Base-by-base conservation (phyloP, 2,329 filamentous ascomycete genomes). In the Claviceps sp. region DNA sequence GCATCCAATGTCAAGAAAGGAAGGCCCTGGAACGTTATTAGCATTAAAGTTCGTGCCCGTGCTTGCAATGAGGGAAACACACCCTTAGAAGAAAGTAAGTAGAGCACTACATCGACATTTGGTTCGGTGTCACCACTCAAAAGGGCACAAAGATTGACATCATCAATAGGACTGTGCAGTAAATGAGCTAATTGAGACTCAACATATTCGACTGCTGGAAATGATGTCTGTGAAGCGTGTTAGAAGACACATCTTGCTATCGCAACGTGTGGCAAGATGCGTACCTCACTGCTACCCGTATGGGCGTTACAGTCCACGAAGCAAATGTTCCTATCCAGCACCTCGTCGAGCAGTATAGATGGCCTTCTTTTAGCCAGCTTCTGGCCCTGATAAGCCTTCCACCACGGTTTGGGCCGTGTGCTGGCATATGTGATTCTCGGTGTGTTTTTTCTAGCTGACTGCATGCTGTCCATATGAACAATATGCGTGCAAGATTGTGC, bases 281-380 rank as follows among this genome's bases (percentile, higher is more conserved):
- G 55, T 67, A 81, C 75, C 40, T 76, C 78, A 46, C 70, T 73
- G 46, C 73, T 74, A 57, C 64, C 70, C 42, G 73, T 70, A 65
- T 80, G 81, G 13, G 83, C 82, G 11, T 85, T 81, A 2, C 87
- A 91, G 68, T 97, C 91, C 53, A 96, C 82, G 63, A 98, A 96
- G 66, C 89, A 95, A 5, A 98, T 70, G 62, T 98, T 98, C 34
- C 91, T 80, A 63, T 97, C 91, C 46, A 97, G 71, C 41, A 96
- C 78, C 22, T 81, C 78, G 56, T 93, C 89, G 7, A 82, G 82
- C 50, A 55, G 49, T 5, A 61, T 63, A 5, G 86, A 91, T 63
- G 83, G 87, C 60, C 85, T 77, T 61, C 82, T 76, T 47, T 78
- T 56, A 78, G 68, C 48, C 74, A 70, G 54, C 24, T 43, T 53